phyloP scores from a whole-genome alignment of 1,139 yeast genomes.

The Yarrowia galli region DNA sequence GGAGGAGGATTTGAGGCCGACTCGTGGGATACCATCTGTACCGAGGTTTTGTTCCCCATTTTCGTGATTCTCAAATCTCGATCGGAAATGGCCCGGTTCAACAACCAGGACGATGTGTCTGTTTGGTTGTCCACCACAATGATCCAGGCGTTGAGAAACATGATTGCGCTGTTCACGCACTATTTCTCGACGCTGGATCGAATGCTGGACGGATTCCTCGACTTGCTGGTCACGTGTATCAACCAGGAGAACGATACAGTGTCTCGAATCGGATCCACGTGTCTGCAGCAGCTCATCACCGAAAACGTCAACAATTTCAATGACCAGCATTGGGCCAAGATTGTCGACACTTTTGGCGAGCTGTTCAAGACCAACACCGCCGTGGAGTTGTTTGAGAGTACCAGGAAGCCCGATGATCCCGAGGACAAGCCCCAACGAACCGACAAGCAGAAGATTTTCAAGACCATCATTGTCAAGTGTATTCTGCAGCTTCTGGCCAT shows the following conservation, averaged over 20 bases:
- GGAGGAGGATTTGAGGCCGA: constrained; percentile 76
- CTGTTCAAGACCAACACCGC: constrained; percentile 88
- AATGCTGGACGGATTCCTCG: constrained; percentile 79
- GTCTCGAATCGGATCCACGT: constrained; percentile 90
- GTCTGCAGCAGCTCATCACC: constrained; percentile 77
- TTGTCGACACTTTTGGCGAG: constrained; percentile 67
- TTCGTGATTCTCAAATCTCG: constrained; percentile 79
- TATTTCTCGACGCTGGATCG: constrained; percentile 77
- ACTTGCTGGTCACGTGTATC: constrained; percentile 81
- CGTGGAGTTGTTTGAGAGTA: constrained; percentile 67
- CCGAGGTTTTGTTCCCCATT: constrained; percentile 84
- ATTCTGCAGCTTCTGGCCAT: constrained; percentile 88
- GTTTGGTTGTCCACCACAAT: constrained; percentile 97
- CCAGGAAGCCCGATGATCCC: constrained; percentile 41
- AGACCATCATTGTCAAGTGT: constrained; percentile 88
- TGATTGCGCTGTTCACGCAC: constrained; percentile 81
- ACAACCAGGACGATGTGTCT: constrained; percentile 79
- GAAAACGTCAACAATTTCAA: constrained; percentile 75
- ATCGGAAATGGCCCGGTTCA: constrained; percentile 73
- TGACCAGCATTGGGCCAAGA: constrained; percentile 74
- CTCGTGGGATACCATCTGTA: constrained; percentile 86
- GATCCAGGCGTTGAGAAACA: constrained; percentile 90
- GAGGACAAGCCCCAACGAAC: constrained; percentile 40
- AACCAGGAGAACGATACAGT: constrained; percentile 97
- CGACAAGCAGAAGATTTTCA: constrained; percentile 56